phyloP scores from a whole-genome alignment of 2,329 filamentous ascomycete species.

The Graphilbum sp. region DNA sequence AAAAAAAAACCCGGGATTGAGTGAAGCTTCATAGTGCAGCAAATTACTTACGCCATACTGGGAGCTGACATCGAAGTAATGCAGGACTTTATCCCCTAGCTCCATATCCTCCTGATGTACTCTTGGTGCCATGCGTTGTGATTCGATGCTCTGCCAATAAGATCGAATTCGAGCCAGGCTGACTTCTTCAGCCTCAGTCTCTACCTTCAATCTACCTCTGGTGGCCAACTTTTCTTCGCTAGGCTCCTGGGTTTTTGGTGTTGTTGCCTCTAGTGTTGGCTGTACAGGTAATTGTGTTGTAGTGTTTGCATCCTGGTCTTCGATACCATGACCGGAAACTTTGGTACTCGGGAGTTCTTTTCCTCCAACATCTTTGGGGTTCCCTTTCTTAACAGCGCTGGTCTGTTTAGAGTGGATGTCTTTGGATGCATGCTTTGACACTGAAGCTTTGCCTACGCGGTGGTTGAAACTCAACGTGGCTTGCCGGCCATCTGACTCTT shows the following conservation, averaged over 20 bases:
- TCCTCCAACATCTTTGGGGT: too few relatives aligned
- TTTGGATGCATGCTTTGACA: slow-evolving; percentile 27
- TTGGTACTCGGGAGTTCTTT: too few relatives aligned
- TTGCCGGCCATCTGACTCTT: slow-evolving; percentile 23
- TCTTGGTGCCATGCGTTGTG: slow-evolving; percentile 46
- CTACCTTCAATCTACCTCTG: slow-evolving; percentile 26
- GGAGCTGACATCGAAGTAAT: slow-evolving; percentile 82
- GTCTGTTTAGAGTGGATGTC: slow-evolving; percentile 13
- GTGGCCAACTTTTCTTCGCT: slow-evolving; percentile 2
- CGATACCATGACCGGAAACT: neutral
- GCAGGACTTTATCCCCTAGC: slow-evolving; percentile 67
- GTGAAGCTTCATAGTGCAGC: too few relatives aligned
- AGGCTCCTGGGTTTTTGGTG: neutral
- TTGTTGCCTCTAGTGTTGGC: too few relatives aligned
- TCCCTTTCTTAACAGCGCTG: neutral
- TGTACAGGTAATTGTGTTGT: slow-evolving; percentile 7
- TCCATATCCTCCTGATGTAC: slow-evolving; percentile 65
- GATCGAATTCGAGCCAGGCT: slow-evolving; percentile 51
- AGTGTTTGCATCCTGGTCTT: slow-evolving; percentile 7
- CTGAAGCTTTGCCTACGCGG: slow-evolving; percentile 34
- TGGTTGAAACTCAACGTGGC: slow-evolving; percentile 42
- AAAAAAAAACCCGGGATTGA: too few relatives aligned
- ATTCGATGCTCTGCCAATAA: slow-evolving; percentile 67
- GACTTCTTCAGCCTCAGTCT: slow-evolving; percentile 46
- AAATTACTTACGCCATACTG: slow-evolving; percentile 70